These are phyloP conservation scores for Physcomitrium patens DNA, from an alignment of 225 moss, liverwort and hornwort genomes.

Conservation along the genomic window DNA sequence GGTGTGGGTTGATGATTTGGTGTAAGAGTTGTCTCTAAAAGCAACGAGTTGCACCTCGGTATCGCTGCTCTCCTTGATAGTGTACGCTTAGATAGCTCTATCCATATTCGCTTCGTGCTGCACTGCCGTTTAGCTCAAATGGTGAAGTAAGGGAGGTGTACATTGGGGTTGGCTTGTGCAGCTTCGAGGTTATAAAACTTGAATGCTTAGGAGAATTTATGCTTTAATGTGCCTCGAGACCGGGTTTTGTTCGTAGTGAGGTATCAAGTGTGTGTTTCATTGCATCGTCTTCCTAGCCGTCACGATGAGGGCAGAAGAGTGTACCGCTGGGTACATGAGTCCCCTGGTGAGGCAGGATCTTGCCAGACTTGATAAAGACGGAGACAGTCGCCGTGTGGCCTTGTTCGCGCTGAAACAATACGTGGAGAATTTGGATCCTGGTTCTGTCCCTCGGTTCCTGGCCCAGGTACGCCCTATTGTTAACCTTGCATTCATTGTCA, in stretches of 20 bases:
- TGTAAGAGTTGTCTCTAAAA: too few relatives aligned
- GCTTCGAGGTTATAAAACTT: neutral
- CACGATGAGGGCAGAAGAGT: slow-evolving; percentile 74
- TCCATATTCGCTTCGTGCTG: neutral
- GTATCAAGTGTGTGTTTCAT: neutral
- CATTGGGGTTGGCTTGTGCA: neutral
- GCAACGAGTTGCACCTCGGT: too few relatives aligned
- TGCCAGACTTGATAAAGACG: slow-evolving; percentile 79
- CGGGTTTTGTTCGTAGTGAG: neutral
- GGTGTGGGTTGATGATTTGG: too few relatives aligned
- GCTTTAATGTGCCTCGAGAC: neutral
- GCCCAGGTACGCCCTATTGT: slow-evolving; percentile 51
- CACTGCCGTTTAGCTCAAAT: neutral
- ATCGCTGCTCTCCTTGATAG: too few relatives aligned
- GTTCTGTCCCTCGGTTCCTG: slow-evolving; percentile 77
- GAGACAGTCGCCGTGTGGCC: slow-evolving; percentile 77
- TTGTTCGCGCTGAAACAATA: slow-evolving; percentile 68
- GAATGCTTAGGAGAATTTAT: neutral
- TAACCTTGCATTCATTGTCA: neutral
- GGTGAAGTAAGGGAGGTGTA: neutral
- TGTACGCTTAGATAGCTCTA: too few relatives aligned
- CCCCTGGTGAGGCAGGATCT: slow-evolving; percentile 82
- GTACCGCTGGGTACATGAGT: slow-evolving; percentile 57
- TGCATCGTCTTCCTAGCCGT: neutral
- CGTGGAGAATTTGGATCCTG: slow-evolving; percentile 72